Evolutionary conservation across 2,329 filamentous ascomycete genomes (phyloP), one percentile per base, ranked within the genome.

Genomic region (Fusarium solani-melongenae): DNA sequence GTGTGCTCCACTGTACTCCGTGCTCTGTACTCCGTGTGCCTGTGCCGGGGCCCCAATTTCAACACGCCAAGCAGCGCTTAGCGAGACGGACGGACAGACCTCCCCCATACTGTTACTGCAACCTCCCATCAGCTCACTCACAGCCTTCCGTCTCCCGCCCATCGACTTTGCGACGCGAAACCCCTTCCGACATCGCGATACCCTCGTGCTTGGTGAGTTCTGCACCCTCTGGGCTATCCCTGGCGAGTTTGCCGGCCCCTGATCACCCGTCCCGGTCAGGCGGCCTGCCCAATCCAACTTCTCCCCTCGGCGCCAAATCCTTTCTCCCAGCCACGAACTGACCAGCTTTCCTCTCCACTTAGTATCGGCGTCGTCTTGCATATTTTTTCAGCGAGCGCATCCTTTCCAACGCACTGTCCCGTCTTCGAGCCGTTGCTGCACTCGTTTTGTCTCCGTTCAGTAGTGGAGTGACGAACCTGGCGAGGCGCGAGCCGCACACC

Each of bases 51-150:
- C 64, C 74, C 73, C 72, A 78, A 77, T 78, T 79, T 78, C 69
- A 70, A 77, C 69, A 78, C 75, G 77, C 78, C 78, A 78, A 80
- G 77, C 77, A 78, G 79, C 79, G 79, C 79, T 80, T 80, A 80
- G 79, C 78, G 78, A 79, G 72, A 71, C 71, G 64, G 71, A 67
- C 64, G 63, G 67, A 76, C 72, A 74, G 70, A 74, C 72, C 51
- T 73, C 69, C 72, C 72, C 72, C 69, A 70, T 75, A 74, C 66
- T 74, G 69, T 72, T 67, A 76, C 73, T 75, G 74, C 72, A 79
- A 76, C 75, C 72, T 78, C 66, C 68, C 78, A 74, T 79, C 79
- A 80, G 73, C 72, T 77, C 73, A 77, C 69, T 67, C 71, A 78
- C 70, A 67, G 67, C 61, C 66, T 73, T 39, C 27, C 55, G 66